Evolutionary conservation across 139 green algal species (phyloP).

Genomic region (Coelastrella sp.): DNA sequence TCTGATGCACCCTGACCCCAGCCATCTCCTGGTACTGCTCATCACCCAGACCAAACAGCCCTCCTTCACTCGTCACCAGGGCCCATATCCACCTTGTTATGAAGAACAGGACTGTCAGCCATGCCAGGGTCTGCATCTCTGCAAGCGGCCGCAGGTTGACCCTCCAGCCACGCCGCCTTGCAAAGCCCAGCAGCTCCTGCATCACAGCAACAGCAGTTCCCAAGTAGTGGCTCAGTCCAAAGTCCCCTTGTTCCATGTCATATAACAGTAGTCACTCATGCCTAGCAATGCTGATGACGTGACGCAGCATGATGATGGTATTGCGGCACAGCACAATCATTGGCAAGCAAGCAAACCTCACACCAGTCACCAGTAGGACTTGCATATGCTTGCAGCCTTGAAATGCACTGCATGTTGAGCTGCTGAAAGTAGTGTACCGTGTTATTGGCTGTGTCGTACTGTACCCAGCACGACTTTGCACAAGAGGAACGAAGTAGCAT

Average conservation of each 20-base stretch:
- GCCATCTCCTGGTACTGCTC: slow-evolving; percentile 5
- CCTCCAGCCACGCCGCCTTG: slow-evolving; percentile 58
- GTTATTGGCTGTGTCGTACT: too few species aligned
- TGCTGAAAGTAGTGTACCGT: too few species aligned
- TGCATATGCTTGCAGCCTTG: too few species aligned
- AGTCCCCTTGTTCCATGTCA: background rate
- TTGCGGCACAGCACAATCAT: too few species aligned
- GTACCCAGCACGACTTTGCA: too few species aligned
- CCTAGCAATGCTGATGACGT: too few species aligned
- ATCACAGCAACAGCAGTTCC: background rate
- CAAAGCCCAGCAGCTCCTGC: slow-evolving; percentile 58
- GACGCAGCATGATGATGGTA: too few species aligned
- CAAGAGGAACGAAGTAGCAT: too few species aligned
- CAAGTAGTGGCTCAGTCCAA: background rate
- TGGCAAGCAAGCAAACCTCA: too few species aligned
- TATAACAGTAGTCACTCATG: too few species aligned
- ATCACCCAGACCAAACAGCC: slow-evolving; percentile 36
- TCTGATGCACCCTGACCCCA: background rate
- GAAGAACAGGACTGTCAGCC: slow-evolving; percentile 60
- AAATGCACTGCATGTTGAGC: too few species aligned
- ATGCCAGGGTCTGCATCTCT: slow-evolving; percentile 75
- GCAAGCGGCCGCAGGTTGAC: slow-evolving; percentile 86
- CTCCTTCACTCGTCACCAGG: slow-evolving; percentile 7
- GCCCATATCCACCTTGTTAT: background rate
- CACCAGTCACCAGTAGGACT: too few species aligned